phyloP scores from a whole-genome alignment of 768 basidiomycete genomes.

The Amanita molliuscula region DNA sequence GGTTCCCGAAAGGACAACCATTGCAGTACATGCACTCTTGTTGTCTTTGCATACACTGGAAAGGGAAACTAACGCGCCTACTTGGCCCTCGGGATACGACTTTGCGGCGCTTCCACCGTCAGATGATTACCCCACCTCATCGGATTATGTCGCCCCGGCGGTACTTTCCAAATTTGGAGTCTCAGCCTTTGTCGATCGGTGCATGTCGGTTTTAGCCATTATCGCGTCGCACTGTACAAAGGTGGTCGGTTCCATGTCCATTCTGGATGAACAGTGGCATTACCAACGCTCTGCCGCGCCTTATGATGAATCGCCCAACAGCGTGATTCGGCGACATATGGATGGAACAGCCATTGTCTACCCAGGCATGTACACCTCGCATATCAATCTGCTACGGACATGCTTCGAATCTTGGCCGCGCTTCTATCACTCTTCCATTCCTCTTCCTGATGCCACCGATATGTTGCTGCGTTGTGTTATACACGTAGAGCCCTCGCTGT shows the following conservation, averaged over 20 bases:
- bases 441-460: slow-evolving; percentile 56
- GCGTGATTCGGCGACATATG: slow-evolving; percentile 55
- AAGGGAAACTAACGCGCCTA: slow-evolving; percentile 54
- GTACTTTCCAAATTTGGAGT: slow-evolving; percentile 55
- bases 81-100: slow-evolving; percentile 72
- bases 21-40: slow-evolving; percentile 70
- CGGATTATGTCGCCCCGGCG: slow-evolving; percentile 46
- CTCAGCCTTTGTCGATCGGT: slow-evolving; percentile 62
- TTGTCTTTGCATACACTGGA: slow-evolving; percentile 65
- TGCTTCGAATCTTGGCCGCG: slow-evolving; percentile 84
- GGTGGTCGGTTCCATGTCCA: slow-evolving; percentile 61
- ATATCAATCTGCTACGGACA: slow-evolving; percentile 63
- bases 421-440: slow-evolving; percentile 48
- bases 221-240: slow-evolving; percentile 54
- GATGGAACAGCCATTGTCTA: slow-evolving; percentile 58
- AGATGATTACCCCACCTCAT: slow-evolving; percentile 64
- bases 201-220: slow-evolving; percentile 41
- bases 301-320: slow-evolving; percentile 63
- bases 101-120: slow-evolving; percentile 44
- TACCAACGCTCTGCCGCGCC: slow-evolving; percentile 44
- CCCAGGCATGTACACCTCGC: slow-evolving; percentile 43
- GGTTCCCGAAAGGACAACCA: slow-evolving; percentile 63
- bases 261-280: slow-evolving; percentile 82
- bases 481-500: slow-evolving; percentile 72
- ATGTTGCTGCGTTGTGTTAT: slow-evolving; percentile 76